phyloP scores from a whole-genome alignment of 768 basidiomycete genomes.

The Psilocybe subaeruginosa region DNA sequence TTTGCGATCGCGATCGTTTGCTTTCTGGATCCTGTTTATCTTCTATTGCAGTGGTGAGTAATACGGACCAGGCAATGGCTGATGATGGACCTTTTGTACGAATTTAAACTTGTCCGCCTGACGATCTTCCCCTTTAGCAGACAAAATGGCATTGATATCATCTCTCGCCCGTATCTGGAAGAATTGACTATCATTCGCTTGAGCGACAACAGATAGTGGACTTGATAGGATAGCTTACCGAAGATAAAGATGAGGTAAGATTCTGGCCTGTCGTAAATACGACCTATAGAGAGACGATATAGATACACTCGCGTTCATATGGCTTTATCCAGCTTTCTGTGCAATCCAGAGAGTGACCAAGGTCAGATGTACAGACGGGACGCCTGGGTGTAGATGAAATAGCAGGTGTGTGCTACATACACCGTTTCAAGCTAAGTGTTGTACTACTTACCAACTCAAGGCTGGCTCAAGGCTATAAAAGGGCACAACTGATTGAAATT shows the following conservation, averaged over 20 bases:
- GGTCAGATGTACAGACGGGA: conserved; percentile 6
- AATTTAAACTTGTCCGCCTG: conserved; percentile 48
- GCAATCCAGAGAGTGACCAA: not conserved
- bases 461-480: no score
- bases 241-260: conserved; percentile 46
- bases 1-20: conserved; percentile 49
- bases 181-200: conserved; percentile 51
- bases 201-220: conserved; percentile 2
- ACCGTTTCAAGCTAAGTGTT: no score
- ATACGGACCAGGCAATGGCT: conserved; percentile 3
- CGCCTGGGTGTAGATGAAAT: not conserved
- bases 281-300: conserved; percentile 38
- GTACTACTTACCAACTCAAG: no score
- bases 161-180: conserved; percentile 62
- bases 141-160: conserved; percentile 54
- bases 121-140: conserved; percentile 32
- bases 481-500: no score
- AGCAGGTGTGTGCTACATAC: no score
- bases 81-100: conserved; percentile 48
- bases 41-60: conserved; percentile 40
- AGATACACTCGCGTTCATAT: not conserved
- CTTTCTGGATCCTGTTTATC: conserved; percentile 51
- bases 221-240: conserved; percentile 29
- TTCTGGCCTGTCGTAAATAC: conserved; percentile 43
- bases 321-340: no score